phyloP scores from a whole-genome alignment of 2,329 filamentous ascomycete genomes.

The Cercospora zeina region DNA sequence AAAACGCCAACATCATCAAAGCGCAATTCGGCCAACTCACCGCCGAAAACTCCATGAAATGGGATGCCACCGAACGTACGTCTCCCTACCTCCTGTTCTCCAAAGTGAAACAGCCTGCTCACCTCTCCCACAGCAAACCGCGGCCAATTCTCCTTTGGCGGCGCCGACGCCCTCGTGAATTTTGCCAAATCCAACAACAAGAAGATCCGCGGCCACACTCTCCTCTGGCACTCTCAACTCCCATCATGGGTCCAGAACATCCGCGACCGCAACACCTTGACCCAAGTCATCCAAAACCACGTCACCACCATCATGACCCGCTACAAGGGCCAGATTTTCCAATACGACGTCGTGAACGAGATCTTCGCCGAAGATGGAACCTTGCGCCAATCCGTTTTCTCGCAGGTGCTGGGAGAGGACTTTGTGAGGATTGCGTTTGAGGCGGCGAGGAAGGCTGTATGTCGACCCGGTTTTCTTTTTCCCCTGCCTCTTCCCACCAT shows the following conservation, averaged over 20 bases:
- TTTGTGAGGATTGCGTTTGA: constrained; percentile 70
- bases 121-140: neutral
- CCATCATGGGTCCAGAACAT: constrained; percentile 60
- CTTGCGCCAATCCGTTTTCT: constrained; percentile 65
- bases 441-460: constrained; percentile 60
- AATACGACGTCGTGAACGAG: constrained; percentile 65
- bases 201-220: constrained; percentile 64
- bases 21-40: constrained; percentile 65
- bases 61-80: constrained; percentile 57
- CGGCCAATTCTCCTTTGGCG: constrained; percentile 57
- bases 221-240: constrained; percentile 60
- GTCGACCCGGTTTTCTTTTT: no score
- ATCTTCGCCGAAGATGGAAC: constrained; percentile 61
- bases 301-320: constrained; percentile 58
- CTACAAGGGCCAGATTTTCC: constrained; percentile 64
- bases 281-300: constrained; percentile 60
- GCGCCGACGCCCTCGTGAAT: constrained; percentile 61
- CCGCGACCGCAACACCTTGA: constrained; percentile 55
- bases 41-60: constrained; percentile 69
- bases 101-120: neutral
- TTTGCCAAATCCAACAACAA: constrained; percentile 59
- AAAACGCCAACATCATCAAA: constrained; percentile 59
- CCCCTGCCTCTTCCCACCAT: neutral
- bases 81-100: constrained; percentile 28
- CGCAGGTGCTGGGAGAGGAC: constrained; percentile 66